Evolutionary conservation across 2,329 filamentous ascomycete species (phyloP).

Genomic region (Tolypocladium capitatum): DNA sequence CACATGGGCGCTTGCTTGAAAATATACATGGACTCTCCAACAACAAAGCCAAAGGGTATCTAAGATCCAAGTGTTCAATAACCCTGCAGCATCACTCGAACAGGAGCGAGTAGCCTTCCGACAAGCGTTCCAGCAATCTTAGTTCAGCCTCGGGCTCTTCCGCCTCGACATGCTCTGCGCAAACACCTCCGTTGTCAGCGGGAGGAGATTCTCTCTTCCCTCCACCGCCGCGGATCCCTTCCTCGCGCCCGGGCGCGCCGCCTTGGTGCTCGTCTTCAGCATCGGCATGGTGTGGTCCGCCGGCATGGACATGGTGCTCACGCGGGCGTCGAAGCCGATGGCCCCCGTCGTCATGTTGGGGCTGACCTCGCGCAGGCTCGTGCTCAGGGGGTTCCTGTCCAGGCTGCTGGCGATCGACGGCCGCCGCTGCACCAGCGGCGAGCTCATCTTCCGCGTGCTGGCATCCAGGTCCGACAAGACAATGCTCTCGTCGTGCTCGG

Average conservation of each 20-base stretch:
- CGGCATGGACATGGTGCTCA: conserved; percentile 27
- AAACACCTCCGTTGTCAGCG: conserved; percentile 23
- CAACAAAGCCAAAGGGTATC: conserved; percentile 5
- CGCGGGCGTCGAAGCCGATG: conserved; percentile 27
- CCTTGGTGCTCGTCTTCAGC: conserved; percentile 31
- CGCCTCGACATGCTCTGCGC: conserved; percentile 33
- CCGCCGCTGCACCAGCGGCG: conserved; percentile 13
- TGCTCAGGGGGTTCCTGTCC: conserved; percentile 21
- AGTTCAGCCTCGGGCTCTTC: conserved; percentile 41
- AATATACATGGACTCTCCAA: background rate
- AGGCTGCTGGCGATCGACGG: conserved; percentile 12
- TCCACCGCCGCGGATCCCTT: conserved; percentile 20
- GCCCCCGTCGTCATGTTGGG: conserved; percentile 29
- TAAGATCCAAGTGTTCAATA: conserved; percentile 3
- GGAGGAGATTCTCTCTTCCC: conserved; percentile 36
- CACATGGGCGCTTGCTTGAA: background rate
- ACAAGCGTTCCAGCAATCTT: background rate
- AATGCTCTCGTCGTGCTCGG: conserved; percentile 13
- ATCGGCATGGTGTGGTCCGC: conserved; percentile 31
- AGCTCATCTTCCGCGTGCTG: conserved; percentile 12
- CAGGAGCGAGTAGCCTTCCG: background rate
- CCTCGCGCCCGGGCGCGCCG: conserved; percentile 22
- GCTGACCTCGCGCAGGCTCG: conserved; percentile 43
- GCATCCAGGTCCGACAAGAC: conserved; percentile 27
- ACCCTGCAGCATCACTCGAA: conserved; percentile 3